Conservation (phyloP, 805 yeast species). For the Metschnikowia shivogae region DNA sequence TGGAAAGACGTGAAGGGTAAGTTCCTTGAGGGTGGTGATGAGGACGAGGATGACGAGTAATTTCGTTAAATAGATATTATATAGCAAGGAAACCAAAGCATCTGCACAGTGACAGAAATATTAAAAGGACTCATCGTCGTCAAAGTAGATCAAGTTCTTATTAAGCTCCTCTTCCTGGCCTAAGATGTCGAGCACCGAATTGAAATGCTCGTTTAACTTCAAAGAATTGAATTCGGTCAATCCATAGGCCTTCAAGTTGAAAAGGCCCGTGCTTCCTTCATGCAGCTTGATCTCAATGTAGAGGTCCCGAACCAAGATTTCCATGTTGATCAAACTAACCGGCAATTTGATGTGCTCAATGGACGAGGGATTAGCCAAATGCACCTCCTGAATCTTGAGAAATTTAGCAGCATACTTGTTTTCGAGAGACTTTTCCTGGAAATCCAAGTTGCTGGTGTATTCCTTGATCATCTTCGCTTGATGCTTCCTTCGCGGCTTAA, state of each 20-base stretch:
- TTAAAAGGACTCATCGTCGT: not conserved
- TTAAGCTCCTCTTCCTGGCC: conserved; percentile 3
- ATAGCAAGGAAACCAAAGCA: conserved; percentile 1
- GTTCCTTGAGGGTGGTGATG: conserved; percentile 53
- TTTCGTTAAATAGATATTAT: not conserved
- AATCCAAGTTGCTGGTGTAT: conserved; percentile 14
- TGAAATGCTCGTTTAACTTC: conserved; percentile 11
- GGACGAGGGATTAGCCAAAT: conserved; percentile 12
- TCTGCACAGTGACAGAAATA: not conserved
- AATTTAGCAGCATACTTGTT: conserved; percentile 31
- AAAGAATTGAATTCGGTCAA: conserved; percentile 10
- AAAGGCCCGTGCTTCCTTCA: conserved; percentile 14
- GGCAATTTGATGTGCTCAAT: conserved; percentile 32
- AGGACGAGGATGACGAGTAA: conserved; percentile 50
- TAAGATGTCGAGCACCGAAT: conserved; percentile 9
- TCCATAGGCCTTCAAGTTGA: conserved; percentile 15
- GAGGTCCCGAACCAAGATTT: conserved; percentile 30
- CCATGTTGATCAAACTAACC: conserved; percentile 28
- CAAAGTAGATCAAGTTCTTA: not conserved
- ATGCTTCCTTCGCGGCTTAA: conserved; percentile 25
- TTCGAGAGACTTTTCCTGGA: conserved; percentile 1
- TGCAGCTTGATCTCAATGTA: conserved; percentile 22
- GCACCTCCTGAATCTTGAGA: conserved; percentile 26
- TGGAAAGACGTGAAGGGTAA: conserved; percentile 74
- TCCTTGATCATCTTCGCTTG: conserved; percentile 18